Conservation (phyloP, 371 early-diverging fungal species). For the Mucor irregularis region DNA sequence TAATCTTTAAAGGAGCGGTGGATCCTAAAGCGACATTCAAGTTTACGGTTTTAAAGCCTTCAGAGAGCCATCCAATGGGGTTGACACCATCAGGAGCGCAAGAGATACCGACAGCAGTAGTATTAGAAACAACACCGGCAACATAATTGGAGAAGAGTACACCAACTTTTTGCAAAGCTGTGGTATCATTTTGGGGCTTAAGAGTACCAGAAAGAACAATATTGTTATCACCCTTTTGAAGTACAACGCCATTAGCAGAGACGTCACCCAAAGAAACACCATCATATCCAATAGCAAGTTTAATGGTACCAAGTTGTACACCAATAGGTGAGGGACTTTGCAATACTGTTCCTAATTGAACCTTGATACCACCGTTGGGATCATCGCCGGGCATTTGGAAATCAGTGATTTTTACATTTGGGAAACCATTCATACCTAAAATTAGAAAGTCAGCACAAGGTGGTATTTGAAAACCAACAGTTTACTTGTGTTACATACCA, state of each 20-base stretch:
- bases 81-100: constrained; percentile 61
- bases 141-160: constrained; percentile 58
- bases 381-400: constrained; percentile 60
- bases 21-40: constrained; percentile 53
- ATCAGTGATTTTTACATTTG: constrained; percentile 51
- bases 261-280: constrained; percentile 56
- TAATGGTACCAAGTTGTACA: constrained; percentile 59
- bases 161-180: constrained; percentile 47
- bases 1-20: constrained; percentile 44
- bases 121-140: constrained; percentile 47
- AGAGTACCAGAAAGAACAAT: constrained; percentile 57
- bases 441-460: constrained; percentile 1
- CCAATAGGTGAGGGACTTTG: constrained; percentile 64
- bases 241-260: constrained; percentile 41
- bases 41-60: constrained; percentile 55
- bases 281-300: constrained; percentile 52
- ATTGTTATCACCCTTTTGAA: constrained; percentile 48
- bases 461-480: background rate
- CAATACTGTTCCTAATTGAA: constrained; percentile 55
- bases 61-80: constrained; percentile 61
- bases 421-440: constrained; percentile 58
- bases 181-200: constrained; percentile 47
- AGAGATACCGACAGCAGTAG: constrained; percentile 59
- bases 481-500: constrained; percentile 22
- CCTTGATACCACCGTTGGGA: constrained; percentile 56